Conservation (phyloP, 2,329 filamentous ascomycete genomes). For the Thelonectria discophora region DNA sequence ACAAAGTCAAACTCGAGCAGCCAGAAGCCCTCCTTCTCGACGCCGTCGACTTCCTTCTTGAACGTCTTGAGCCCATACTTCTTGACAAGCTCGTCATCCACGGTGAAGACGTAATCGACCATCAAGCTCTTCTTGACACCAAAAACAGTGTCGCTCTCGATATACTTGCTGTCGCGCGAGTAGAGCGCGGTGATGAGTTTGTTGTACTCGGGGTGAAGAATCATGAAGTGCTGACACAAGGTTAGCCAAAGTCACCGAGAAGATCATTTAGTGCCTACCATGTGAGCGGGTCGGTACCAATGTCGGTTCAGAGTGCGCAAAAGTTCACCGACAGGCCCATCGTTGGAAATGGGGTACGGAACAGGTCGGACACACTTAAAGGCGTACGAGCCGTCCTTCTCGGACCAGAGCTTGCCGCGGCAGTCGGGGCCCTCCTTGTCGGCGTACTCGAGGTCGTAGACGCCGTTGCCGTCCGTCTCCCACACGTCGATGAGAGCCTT, state of each 20-base stretch:
- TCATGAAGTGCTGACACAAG: neutral
- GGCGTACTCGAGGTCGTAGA: slow-evolving; percentile 78
- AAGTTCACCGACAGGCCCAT: slow-evolving; percentile 82
- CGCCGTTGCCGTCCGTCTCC: slow-evolving; percentile 80
- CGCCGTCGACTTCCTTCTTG: slow-evolving; percentile 7
- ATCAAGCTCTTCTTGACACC: slow-evolving; percentile 84
- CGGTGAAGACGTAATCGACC: slow-evolving; percentile 56
- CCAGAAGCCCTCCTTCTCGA: slow-evolving; percentile 13
- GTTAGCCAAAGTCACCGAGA: neutral
- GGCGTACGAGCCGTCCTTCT: slow-evolving; percentile 62
- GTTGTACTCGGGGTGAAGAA: neutral
- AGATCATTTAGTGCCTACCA: slow-evolving; percentile 73
- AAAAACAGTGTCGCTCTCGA: slow-evolving; percentile 85
- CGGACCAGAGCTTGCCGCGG: slow-evolving; percentile 41
- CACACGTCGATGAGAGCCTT: slow-evolving; percentile 78
- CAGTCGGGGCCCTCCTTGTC: slow-evolving; percentile 55
- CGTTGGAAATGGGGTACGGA: slow-evolving; percentile 83
- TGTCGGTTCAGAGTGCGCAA: slow-evolving; percentile 72
- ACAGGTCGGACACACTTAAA: slow-evolving; percentile 87
- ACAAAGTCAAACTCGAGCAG: slow-evolving; percentile 8
- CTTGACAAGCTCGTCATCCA: slow-evolving; percentile 1
- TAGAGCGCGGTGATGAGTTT: slow-evolving; percentile 73
- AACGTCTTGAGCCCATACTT: slow-evolving; percentile 7
- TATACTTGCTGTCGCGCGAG: slow-evolving; percentile 79
- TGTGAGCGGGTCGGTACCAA: slow-evolving; percentile 78